Evolutionary conservation across 805 yeast species (phyloP).

Genomic region (Wickerhamiella nectarea): DNA sequence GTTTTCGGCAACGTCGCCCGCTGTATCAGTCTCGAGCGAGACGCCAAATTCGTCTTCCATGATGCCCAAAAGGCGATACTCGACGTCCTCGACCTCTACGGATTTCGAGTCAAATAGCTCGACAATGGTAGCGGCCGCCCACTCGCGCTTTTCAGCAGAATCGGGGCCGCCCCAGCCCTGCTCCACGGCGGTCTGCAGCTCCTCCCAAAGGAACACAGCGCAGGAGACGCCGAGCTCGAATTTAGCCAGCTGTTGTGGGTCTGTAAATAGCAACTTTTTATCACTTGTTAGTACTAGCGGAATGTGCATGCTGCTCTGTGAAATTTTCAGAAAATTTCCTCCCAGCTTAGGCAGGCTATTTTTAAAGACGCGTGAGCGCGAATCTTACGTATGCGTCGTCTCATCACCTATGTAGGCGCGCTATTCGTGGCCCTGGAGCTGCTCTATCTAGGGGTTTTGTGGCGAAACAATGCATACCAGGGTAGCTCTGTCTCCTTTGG

Average conservation of each 20-base stretch:
- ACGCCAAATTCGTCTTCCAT: constrained; percentile 94
- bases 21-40: constrained; percentile 78
- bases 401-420: constrained; percentile 3
- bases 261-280: constrained; percentile 18
- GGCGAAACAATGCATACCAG: not conserved
- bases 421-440: not conserved
- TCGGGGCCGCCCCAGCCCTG: constrained; percentile 94
- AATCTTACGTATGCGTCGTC: not conserved
- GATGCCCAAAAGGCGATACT: constrained; percentile 72
- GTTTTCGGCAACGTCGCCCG: constrained; percentile 54
- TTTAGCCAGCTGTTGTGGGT: constrained; percentile 62
- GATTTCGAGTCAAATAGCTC: constrained; percentile 54
- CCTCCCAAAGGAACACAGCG: constrained; percentile 87
- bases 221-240: constrained; percentile 89
- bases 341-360: no score
- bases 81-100: constrained; percentile 67
- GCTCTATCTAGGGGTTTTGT: not conserved
- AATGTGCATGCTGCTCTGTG: no score
- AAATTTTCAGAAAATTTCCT: no score
- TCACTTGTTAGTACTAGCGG: constrained; percentile 10
- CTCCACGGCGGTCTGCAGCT: constrained; percentile 73
- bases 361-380: no score
- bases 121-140: constrained; percentile 74
- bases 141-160: constrained; percentile 81
- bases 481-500: not conserved